Evolutionary conservation across 2,329 filamentous ascomycete genomes (phyloP), one percentile per base, ranked within the genome.

Genomic region (Fusarium redolens): DNA sequence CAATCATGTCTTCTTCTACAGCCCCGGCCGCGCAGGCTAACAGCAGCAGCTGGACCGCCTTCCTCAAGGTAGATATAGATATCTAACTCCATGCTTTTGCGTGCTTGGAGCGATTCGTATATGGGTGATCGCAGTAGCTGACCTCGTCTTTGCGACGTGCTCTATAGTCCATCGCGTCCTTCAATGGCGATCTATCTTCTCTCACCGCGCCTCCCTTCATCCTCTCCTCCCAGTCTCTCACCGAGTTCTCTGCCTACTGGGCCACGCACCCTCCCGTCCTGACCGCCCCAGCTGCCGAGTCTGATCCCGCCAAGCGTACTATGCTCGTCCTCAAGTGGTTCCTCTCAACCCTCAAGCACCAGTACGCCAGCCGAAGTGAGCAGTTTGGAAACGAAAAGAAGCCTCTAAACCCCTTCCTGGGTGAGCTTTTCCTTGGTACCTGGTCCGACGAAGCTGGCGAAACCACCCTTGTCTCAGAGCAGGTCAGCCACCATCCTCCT

Each of bases 291-390:
- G 92, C 94, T 54, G 87, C 88, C 65, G 95, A 97, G 81, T 78
- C 91, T 58, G 93, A 97, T 80, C 89, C 95, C 1, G 90, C 92
- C 77, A 96, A 94, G 85, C 91, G 96, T 69, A 92, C 94, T 25
- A 84, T 97, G 74, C 86, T 96, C 38, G 96, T 98, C n/a, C 86
- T 98, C 77, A 97, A 96, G 83, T 98, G 96, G 96, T 98, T 98
- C 85, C 85, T 98, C 61, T 95, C 91, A 78, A 97, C 95, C 7
- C 87, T 98, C 58, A 97, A 96, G 85, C 94, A 97, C 83, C 94
- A 97, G 81, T 91, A 92, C 78, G 89, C 89, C 65, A 90, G 86
- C 78, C 87, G 89, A 66, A 97, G 93, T 80, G 95, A 98, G 76
- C 85, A 91, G 77, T 91, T 88, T 72, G 95, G 94, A 55, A 96